Evolutionary conservation across 1,139 yeast genomes (phyloP).

Genomic region (Scheffersomyces illinoinensis): DNA sequence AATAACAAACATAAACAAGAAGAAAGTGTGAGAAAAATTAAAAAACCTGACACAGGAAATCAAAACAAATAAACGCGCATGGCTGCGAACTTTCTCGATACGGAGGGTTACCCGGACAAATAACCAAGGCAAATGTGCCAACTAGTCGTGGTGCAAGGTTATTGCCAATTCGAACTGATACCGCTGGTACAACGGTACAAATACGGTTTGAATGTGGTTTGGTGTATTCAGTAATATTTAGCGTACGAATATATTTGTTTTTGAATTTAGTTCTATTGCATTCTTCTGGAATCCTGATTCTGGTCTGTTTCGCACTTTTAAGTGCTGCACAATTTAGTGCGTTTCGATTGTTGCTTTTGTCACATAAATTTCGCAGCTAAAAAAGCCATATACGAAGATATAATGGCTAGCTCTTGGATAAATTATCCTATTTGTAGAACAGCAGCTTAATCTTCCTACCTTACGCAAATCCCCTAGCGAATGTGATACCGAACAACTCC

Average conservation of each 20-base stretch:
- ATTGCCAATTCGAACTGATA: neutral
- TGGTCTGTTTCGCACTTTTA: neutral
- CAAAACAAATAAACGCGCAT: constrained; percentile 1
- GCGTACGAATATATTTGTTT: neutral
- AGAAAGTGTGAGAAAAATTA: neutral
- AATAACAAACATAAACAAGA: neutral
- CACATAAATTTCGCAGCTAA: neutral
- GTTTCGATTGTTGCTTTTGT: neutral
- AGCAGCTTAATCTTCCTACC: neutral
- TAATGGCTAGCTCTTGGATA: neutral
- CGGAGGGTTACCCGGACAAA: neutral
- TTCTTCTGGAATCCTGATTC: neutral
- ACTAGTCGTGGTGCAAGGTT: neutral
- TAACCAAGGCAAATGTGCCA: neutral
- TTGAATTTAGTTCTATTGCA: neutral
- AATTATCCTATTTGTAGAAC: too few species aligned
- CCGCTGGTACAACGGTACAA: neutral
- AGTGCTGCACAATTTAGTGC: neutral
- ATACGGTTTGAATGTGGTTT: neutral
- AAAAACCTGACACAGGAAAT: neutral
- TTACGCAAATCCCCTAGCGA: too few species aligned
- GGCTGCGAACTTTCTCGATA: neutral
- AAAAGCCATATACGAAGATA: neutral
- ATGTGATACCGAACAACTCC: too few species aligned
- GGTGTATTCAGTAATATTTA: neutral